Evolutionary conservation across 1,284 basidiomycete species (phyloP), one percentile per base, ranked within the genome.

Genomic region (Sporisorium scitamineum): DNA sequence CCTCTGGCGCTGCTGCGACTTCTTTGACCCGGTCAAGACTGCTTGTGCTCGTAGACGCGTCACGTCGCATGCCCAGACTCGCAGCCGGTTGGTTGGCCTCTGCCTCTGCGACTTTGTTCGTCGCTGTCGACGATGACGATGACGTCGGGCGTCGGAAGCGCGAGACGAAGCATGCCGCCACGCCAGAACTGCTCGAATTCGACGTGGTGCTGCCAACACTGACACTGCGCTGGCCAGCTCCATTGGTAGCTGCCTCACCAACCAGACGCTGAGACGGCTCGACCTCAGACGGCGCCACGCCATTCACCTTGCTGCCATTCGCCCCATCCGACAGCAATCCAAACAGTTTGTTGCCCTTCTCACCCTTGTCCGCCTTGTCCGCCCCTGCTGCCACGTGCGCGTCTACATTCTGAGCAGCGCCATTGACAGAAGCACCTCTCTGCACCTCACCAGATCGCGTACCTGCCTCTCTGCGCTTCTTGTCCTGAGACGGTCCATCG

Each of bases 101-200:
- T 3, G 31, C 29, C 31, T 58, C 60, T 5, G 24, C 37, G 10
- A 10, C 44, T 41, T 59, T 64, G 37, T 37, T 64, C 13, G 59
- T 32, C 2, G 54, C 26, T 20, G 31, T 32, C 11, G 55, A 47
- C 10, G 73, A 76, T 1, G 73, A 64, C 24, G 73, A 70, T 53
- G 72, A 70, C 42, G 56, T 47, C 5, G 73, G 73, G 20, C 73
- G 73, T 14, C 73, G 73, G 68, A 76, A 76, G 22, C 73, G 73
- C 24, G 68, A 70, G 10, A 76, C 73, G 9, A 76, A 71, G 20
- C 64, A 70, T 2, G 67, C 58, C 0, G 64, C 71, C 13, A 63
- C 63, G 16, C 72, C 67, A 18, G 62, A 31, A 13, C 20, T 59
- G 63, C 62, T 71, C 47, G 63, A 51, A 22, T 44, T 54, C 8